Base-by-base conservation (phyloP, 768 basidiomycete genomes). In the Panaeolus papilionaceus region DNA sequence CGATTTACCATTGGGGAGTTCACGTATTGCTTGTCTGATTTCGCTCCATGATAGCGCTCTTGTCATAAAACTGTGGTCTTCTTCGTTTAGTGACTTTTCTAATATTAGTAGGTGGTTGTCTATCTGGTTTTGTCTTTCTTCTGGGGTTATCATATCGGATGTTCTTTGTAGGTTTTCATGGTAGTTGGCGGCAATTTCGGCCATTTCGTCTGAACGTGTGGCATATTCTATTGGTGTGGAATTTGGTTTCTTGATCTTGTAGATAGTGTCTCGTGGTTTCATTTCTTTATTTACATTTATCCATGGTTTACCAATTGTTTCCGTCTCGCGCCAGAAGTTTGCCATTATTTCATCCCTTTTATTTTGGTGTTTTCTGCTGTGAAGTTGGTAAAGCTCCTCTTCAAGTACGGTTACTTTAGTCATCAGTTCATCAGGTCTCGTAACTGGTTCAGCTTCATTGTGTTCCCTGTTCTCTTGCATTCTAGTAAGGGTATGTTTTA, bases 141-240 rank as follows among this genome's bases (percentile, higher is more conserved):
- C 38, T 23, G 18, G 2, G 54, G 44, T 62, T 51, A 23, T 23
- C 23, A 23, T 61, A 11, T n/a, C 63, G 14, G 26, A 62, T n/a
- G 1, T 20, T 3, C 5, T 3, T 47, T 47, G 45, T 12, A 82
- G 73, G 0, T 71, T 20, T 0, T 76, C 66, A 51, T 81, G 77
- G 58, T 79, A 73, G 4, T 70, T 28, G 9, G 61, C 47, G 0
- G 79, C 77, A 0, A 81, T 61, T 1, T 79, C 63, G 0, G 78
- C 75, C 80, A 82, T 83, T 16, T 74, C 38, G 0, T 61, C 16
- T 0, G 78, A 74, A 1, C 67, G 61, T 1, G 67, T 74, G 61
- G 71, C 68, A 38, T 73, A 74, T 45, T 14, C n/a, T 33, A 28
- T 11, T 16, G 37, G 44, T 23, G 23, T 23, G 28, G 37, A 14